Evolutionary conservation across 2,329 filamentous ascomycete species (phyloP).

Genomic region (Paramyrothecium roridum): DNA sequence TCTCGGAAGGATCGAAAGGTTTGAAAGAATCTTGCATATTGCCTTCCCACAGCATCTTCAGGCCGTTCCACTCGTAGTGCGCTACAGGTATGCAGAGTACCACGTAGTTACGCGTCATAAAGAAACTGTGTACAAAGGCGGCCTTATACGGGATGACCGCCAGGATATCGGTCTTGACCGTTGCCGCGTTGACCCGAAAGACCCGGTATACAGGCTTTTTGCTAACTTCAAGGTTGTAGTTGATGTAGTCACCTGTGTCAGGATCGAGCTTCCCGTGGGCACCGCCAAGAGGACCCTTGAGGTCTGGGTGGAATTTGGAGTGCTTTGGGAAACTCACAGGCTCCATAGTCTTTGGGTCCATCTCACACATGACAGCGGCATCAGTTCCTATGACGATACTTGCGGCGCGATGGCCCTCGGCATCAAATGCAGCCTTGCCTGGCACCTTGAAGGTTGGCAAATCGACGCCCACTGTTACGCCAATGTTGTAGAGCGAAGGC

Average conservation of each 20-base stretch:
- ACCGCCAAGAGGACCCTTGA: conserved; percentile 65
- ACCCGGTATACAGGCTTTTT: conserved; percentile 60
- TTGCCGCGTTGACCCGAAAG: conserved; percentile 62
- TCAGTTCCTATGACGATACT: conserved; percentile 58
- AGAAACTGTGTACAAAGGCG: conserved; percentile 80
- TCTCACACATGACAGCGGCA: conserved; percentile 51
- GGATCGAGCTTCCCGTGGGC: conserved; percentile 73
- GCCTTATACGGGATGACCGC: conserved; percentile 58
- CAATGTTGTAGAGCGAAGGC: conserved; percentile 58
- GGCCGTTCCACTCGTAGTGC: conserved; percentile 54
- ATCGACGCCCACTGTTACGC: conserved; percentile 60
- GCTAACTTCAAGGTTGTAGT: conserved; percentile 73
- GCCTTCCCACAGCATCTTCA: conserved; percentile 59
- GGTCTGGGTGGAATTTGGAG: conserved; percentile 58
- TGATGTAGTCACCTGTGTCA: conserved; percentile 71
- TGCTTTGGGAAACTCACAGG: conserved; percentile 63
- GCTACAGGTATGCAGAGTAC: conserved; percentile 71
- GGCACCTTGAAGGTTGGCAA: conserved; percentile 23
- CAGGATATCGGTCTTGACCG: conserved; percentile 66
- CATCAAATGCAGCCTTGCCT: conserved; percentile 8
- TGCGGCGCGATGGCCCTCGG: conserved; percentile 35
- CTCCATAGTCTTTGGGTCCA: conserved; percentile 71
- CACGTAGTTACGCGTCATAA: conserved; percentile 68
- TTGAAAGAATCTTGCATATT: conserved; percentile 68
- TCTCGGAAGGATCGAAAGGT: conserved; percentile 54